Percentiles rank a stretch among this genome's conserved stretches.
Conservation (phyloP, 345 rosid species). For the Viola odorata region DNA sequence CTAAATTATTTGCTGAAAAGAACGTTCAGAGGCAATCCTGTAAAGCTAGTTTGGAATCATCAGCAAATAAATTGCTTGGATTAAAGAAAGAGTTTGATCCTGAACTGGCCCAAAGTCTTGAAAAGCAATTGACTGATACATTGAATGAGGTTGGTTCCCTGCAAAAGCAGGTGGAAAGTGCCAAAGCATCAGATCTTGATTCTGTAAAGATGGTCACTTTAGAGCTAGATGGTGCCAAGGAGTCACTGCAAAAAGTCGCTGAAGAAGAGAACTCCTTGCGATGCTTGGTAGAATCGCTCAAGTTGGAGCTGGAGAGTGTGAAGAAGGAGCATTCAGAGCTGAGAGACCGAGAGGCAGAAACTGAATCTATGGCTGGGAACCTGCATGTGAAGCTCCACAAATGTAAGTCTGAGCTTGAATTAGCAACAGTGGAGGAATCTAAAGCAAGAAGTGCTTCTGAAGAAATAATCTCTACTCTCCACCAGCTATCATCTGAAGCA, state of each 20-base stretch:
- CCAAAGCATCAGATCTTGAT: constrained; percentile 69
- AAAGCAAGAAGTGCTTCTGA: constrained; percentile 61
- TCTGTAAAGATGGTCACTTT: constrained; percentile 56
- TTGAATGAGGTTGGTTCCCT: constrained; percentile 47
- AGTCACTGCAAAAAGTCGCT: constrained; percentile 59
- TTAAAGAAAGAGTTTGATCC: constrained; percentile 70
- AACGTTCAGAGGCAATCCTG: constrained; percentile 54
- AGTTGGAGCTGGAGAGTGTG: constrained; percentile 62
- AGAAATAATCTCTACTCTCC: constrained; percentile 72
- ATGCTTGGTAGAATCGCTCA: constrained; percentile 61
- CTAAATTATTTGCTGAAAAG: constrained; percentile 62
- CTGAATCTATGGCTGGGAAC: constrained; percentile 74
- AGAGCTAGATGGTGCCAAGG: constrained; percentile 82
- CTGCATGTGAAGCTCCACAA: constrained; percentile 70
- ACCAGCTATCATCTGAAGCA: constrained; percentile 63
- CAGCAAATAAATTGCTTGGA: constrained; percentile 47
- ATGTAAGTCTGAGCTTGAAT: constrained; percentile 75
- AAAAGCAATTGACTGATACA: constrained; percentile 56
- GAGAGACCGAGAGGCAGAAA: constrained; percentile 76
- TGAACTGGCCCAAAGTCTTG: constrained; percentile 53
- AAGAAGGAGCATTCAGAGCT: constrained; percentile 64
- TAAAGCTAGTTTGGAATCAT: constrained; percentile 60
- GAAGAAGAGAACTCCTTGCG: constrained; percentile 70
- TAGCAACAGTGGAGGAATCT: constrained; percentile 53
- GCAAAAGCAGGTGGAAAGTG: constrained; percentile 68